Conservation (phyloP, 169 alveolate genomes). For the Plasmodium malariae region DNA sequence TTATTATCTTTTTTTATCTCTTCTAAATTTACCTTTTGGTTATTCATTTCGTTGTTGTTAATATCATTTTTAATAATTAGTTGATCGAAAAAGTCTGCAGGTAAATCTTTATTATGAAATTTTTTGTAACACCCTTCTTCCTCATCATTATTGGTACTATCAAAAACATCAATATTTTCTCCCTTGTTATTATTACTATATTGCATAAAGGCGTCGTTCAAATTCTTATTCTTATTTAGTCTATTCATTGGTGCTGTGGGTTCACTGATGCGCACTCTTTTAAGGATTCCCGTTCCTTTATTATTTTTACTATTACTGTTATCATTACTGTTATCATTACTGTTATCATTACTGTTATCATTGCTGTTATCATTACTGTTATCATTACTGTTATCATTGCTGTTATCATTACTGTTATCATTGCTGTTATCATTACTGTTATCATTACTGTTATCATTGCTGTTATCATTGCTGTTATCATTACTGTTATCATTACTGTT, state of each 20-base stretch:
- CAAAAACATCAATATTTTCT: constrained; percentile 3
- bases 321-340: not conserved
- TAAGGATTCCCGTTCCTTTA: not conserved
- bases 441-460: no score
- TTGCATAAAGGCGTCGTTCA: constrained; percentile 42
- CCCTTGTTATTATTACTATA: constrained; percentile 22
- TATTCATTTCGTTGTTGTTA: not conserved
- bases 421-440: no score
- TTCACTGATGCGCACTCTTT: constrained; percentile 16
- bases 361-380: not conserved
- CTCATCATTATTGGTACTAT: not conserved
- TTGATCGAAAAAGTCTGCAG: constrained; percentile 42
- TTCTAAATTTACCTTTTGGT: not conserved
- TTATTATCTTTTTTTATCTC: not conserved
- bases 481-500: no score
- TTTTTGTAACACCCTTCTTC: not conserved
- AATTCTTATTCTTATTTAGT: constrained; percentile 35
- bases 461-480: no score
- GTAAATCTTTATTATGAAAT: constrained; percentile 4
- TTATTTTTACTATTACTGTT: not conserved
- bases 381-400: not conserved
- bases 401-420: no score
- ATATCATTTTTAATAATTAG: not conserved
- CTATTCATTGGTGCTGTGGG: constrained; percentile 52
- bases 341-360: not conserved